Percentiles rank a stretch among this genome's conserved stretches.
phyloP scores from a whole-genome alignment of 2,329 filamentous ascomycete genomes.

The Nectriaceae sp. region DNA sequence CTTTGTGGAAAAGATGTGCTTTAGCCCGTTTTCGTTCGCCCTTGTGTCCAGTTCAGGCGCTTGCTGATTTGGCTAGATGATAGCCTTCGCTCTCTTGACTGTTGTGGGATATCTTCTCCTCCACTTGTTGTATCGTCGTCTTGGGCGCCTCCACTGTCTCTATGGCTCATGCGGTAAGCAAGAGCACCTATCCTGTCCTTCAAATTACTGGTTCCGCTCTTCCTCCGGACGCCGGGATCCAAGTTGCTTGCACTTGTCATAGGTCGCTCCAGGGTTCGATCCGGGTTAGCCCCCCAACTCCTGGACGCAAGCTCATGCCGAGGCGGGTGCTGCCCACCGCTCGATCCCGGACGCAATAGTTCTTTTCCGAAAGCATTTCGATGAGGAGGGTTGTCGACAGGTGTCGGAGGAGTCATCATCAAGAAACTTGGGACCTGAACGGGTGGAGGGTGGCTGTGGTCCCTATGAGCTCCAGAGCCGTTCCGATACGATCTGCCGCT shows the following conservation, averaged over 20 bases:
- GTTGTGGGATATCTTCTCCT: constrained; percentile 18
- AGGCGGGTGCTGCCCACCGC: constrained; percentile 25
- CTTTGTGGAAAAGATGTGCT: constrained; percentile 1
- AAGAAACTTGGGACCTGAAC: constrained; percentile 41
- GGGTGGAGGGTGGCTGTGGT: constrained; percentile 12
- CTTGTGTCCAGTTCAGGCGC: constrained; percentile 11
- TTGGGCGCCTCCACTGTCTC: constrained; percentile 19
- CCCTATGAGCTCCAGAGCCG: constrained; percentile 25
- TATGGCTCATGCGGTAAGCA: constrained; percentile 30
- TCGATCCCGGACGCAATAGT: constrained; percentile 34
- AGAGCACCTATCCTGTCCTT: constrained; percentile 39
- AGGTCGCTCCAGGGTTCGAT: constrained; percentile 28
- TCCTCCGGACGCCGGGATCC: constrained; percentile 24
- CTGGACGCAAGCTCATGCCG: constrained; percentile 24
- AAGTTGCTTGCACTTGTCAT: constrained; percentile 34
- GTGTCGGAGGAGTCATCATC: constrained; percentile 51
- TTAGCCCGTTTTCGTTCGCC: constrained; percentile 22
- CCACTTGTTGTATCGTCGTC: constrained; percentile 22
- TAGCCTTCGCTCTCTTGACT: constrained; percentile 6
- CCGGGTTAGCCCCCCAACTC: constrained; percentile 20
- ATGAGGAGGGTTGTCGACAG: constrained; percentile 30
- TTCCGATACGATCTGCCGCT: constrained; percentile 46
- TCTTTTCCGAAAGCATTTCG: constrained; percentile 31
- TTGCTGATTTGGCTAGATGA: constrained; percentile 4
- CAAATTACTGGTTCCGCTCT: constrained; percentile 32